Base-by-base conservation (phyloP, 805 yeast species). In the Allodekkera sacchari region DNA sequence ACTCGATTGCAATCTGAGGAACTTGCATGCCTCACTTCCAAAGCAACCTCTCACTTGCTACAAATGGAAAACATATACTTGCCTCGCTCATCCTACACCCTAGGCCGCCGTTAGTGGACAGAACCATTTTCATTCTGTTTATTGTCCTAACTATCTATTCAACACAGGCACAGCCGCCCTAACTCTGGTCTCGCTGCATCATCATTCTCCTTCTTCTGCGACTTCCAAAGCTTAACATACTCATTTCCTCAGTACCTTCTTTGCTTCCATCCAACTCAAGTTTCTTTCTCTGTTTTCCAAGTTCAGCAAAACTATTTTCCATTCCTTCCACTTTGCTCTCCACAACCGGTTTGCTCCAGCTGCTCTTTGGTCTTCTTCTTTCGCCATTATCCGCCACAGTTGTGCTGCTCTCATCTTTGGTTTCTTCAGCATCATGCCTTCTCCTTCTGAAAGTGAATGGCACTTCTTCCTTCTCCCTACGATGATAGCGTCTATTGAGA, bases 251-350 rank as follows among this genome's bases (percentile, higher is more conserved):
- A 19, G 41, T 43, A 18, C 41, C 42, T n/a, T 40, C 32, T 2
- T 47, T 48, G 20, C 42, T 41, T 16, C 44, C 45, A 27, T 34
- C 44, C 22, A 45, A 37, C 20, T 45, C 49, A 20, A 52, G 37
- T 29, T 43, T 48, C 40, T 50, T 50, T 36, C 57, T 41, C 28
- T 50, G 45, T 27, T 47, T 51, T 6, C 57, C 55, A 13, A 52
- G 34, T 24, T 41, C 38, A 4, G 52, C 46, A 36, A 50, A 47
- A 21, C 41, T 44, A 25, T 45, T 43, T 8, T 20, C 26, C 7
- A 20, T 10, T 15, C 7, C 11, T 9, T 18, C 30, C 6, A n/a
- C 22, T n/a, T 27, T 18, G 22, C n/a, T 17, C 11, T 7, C 22
- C 11, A 12, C 8, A 17, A 10, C 11, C 21, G 8, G 20, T 5